Percentiles rank a stretch among this genome's conserved stretches.
Conservation (phyloP, 2,329 filamentous ascomycete genomes). For the Dactylellina leptospora region DNA sequence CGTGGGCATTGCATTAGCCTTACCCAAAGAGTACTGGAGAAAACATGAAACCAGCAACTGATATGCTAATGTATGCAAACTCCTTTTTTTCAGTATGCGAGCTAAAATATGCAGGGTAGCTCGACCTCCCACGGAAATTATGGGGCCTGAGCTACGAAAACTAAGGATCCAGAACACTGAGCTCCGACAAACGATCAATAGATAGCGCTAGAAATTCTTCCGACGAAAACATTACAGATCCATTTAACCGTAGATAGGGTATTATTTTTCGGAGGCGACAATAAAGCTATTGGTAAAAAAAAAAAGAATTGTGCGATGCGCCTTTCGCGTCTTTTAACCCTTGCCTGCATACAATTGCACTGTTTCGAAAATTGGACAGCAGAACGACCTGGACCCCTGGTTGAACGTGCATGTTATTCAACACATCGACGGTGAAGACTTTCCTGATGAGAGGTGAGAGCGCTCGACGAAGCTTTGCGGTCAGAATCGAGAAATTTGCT, state of each 20-base stretch:
- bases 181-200: constrained; percentile 40
- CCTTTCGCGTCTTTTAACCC: constrained; percentile 6
- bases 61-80: constrained; percentile 12
- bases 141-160: constrained; percentile 13
- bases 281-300: constrained; percentile 9
- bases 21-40: constrained; percentile 9
- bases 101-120: constrained; percentile 20
- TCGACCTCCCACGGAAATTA: constrained; percentile 39
- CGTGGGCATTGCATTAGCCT: background rate
- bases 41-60: constrained; percentile 36
- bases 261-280: constrained; percentile 6
- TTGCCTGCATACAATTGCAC: constrained; percentile 19
- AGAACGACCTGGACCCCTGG: background rate
- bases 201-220: constrained; percentile 30
- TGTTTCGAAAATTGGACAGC: constrained; percentile 15
- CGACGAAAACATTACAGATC: constrained; percentile 23
- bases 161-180: constrained; percentile 18
- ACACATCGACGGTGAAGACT: constrained; percentile 6
- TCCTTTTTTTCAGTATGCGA: background rate
- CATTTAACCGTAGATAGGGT: constrained; percentile 45
- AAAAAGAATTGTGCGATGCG: background rate
- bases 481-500: too few relatives aligned
- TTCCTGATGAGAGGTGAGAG: too few relatives aligned
- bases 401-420: background rate
- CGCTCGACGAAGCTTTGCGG: too few relatives aligned